phyloP scores from a whole-genome alignment of 768 basidiomycete genomes.

The Mycena epipterygia region DNA sequence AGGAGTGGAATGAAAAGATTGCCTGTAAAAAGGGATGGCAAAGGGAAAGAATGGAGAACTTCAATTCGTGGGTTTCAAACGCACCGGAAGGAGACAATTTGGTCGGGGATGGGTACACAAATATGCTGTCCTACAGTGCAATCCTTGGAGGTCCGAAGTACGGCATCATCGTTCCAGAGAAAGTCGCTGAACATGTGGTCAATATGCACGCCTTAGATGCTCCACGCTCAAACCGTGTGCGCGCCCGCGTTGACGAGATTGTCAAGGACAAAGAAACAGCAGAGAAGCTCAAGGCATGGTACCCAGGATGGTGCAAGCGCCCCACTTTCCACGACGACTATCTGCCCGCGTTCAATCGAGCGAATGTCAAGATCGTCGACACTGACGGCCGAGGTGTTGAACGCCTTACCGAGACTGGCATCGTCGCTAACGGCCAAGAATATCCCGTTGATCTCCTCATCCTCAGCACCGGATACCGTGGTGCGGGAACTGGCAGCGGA shows the following conservation, averaged over 20 bases:
- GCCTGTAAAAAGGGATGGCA: conserved; percentile 31
- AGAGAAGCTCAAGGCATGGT: conserved; percentile 32
- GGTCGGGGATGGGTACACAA: conserved; percentile 28
- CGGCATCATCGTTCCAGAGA: conserved; percentile 23
- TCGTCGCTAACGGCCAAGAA: conserved; percentile 19
- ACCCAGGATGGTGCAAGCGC: conserved; percentile 37
- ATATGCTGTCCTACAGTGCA: not conserved
- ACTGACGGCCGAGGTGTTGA: conserved; percentile 36
- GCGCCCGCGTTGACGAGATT: conserved; percentile 4
- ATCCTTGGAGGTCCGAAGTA: conserved; percentile 1
- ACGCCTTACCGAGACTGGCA: not conserved
- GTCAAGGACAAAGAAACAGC: conserved; percentile 31
- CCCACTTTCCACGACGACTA: conserved; percentile 39
- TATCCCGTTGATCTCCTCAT: conserved; percentile 30
- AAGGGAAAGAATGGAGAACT: conserved; percentile 21
- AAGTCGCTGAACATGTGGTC: conserved; percentile 11
- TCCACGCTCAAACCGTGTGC: conserved; percentile 11
- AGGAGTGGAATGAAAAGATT: conserved; percentile 21
- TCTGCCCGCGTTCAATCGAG: conserved; percentile 33
- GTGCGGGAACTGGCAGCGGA: not conserved
- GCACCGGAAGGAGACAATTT: conserved; percentile 13
- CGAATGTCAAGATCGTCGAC: conserved; percentile 36
- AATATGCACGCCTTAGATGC: conserved; percentile 15
- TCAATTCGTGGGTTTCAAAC: conserved; percentile 5
- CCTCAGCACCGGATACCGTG: conserved; percentile 25